Evolutionary conservation across 305 asterid genomes (phyloP), one percentile per base, ranked within the genome.

Genomic region (Stenogyne calaminthoides): DNA sequence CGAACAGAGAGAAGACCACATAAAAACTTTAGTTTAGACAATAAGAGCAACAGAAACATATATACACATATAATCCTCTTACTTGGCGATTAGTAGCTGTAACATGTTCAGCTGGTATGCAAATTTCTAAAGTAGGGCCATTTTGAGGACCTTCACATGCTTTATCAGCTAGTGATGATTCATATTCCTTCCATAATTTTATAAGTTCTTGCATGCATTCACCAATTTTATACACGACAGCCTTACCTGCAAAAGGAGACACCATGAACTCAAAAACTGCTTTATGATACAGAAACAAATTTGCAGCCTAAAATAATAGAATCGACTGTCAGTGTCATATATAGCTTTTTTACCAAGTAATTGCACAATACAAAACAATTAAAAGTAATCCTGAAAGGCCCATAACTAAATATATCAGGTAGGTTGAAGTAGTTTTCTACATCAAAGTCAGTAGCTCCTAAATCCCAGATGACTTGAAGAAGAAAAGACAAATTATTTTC

Each of bases 1-100:
- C 67, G 57, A 49, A 74, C 14, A 39, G 61, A 25, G 22, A 51
- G 20, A 56, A 47, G 55, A n/a, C 19, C 29, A 54, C 32, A 59
- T 27, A 32, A 34, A 32, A 72, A 58, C 40, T 16, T 47, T 7
- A 62, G 44, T 36, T 47, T 58, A 7, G 16, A 29, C 49, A 59
- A 56, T 69, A 73, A 74, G 44, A 70, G 51, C 44, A 78, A 60
- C 74, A 49, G 25, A 20, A 69, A 65, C 39, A 62, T 16, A 64
- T 42, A n/a, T n/a, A n/a, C n/a, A n/a, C n/a, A 69, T n/a, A 69
- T 15, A 19, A 75, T 64, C 52, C 74, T 73, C 87, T 82, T 79
- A 92, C 98, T 86, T 95, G 99, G 67, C 96, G 98, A 85, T 95
- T 95, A 44, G 97, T 88, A 71, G 98, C 97, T 70, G 96, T 88